A percentile compares a stretch with the other conserved stretches of the same genome.
These are phyloP conservation scores for Euphrasia arctica DNA, from an alignment of 305 asterid species.

Conservation along the genomic window DNA sequence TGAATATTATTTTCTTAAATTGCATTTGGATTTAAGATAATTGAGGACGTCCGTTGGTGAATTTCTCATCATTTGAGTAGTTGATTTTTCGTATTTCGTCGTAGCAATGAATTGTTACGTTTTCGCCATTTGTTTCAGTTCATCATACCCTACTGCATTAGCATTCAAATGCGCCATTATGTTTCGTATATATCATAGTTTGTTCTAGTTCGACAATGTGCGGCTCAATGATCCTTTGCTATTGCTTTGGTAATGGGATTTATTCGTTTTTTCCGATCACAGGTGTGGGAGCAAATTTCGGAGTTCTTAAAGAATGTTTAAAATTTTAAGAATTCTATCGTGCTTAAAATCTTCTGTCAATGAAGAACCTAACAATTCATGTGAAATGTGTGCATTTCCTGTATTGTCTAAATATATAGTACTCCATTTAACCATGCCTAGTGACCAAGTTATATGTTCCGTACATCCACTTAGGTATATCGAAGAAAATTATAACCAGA, in stretches of 20 bases:
- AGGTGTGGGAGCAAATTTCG: neutral
- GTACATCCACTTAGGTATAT: conserved; percentile 62
- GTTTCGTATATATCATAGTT: neutral
- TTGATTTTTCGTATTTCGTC: conserved; percentile 5
- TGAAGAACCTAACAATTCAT: neutral
- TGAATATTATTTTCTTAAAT: conserved; percentile 3
- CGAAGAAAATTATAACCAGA: conserved; percentile 84
- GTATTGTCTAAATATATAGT: neutral
- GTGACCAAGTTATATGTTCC: conserved; percentile 14
- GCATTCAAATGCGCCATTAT: neutral
- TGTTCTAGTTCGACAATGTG: conserved; percentile 11
- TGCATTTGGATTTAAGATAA: conserved; percentile 48
- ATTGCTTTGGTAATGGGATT: conserved; percentile 14
- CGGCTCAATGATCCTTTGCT: conserved; percentile 1
- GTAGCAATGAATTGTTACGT: neutral
- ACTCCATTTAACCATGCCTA: conserved; percentile 13
- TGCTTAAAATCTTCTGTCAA: conserved; percentile 7
- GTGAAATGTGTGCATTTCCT: conserved; percentile 12
- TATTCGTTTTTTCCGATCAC: conserved; percentile 5
- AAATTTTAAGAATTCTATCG: no score
- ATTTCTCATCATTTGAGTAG: conserved; percentile 14
- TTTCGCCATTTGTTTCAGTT: neutral
- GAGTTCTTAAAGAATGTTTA: neutral
- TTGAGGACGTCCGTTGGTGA: conserved; percentile 71
- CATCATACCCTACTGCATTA: neutral